A percentile compares a stretch with the other conserved stretches of the same genome.
Conservation (phyloP, 208 protist genomes). For the Leishmania tarentolae region DNA sequence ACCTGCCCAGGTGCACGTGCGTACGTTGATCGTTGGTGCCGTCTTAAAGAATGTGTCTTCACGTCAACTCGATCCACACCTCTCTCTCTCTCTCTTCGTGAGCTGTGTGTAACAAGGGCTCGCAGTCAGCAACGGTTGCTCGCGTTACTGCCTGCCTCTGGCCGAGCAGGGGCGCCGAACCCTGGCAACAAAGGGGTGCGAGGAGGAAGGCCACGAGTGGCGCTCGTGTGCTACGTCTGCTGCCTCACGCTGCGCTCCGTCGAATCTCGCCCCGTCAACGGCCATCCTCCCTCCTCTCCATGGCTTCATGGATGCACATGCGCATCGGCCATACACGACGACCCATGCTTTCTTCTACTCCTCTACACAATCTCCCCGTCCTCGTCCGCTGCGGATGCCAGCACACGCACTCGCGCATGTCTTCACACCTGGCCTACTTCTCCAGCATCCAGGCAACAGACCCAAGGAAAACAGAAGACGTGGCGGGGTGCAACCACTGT, state of each 20-base stretch:
- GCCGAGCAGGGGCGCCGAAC: neutral
- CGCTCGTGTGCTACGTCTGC: neutral
- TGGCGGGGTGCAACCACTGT: neutral
- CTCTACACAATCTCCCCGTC: neutral
- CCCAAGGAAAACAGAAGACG: neutral
- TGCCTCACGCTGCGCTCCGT: neutral
- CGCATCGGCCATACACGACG: neutral
- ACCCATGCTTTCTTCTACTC: neutral
- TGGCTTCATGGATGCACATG: neutral
- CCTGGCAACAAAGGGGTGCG: neutral
- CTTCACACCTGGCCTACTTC: neutral
- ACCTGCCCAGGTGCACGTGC: neutral
- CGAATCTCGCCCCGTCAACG: neutral
- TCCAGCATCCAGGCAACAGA: neutral
- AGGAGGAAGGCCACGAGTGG: neutral
- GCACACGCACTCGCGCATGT: neutral
- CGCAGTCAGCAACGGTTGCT: neutral
- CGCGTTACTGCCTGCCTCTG: neutral
- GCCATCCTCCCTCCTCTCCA: neutral
- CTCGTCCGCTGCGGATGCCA: neutral
- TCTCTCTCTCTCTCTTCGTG: neutral
- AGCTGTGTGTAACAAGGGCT: neutral
- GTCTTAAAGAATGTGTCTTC: neutral
- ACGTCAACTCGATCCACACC: neutral
- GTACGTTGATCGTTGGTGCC: neutral